A percentile compares a stretch with the other conserved stretches of the same genome.
Evolutionary conservation across 2,329 filamentous ascomycete species (phyloP).

Genomic region (Apiospora rasikravindrae): DNA sequence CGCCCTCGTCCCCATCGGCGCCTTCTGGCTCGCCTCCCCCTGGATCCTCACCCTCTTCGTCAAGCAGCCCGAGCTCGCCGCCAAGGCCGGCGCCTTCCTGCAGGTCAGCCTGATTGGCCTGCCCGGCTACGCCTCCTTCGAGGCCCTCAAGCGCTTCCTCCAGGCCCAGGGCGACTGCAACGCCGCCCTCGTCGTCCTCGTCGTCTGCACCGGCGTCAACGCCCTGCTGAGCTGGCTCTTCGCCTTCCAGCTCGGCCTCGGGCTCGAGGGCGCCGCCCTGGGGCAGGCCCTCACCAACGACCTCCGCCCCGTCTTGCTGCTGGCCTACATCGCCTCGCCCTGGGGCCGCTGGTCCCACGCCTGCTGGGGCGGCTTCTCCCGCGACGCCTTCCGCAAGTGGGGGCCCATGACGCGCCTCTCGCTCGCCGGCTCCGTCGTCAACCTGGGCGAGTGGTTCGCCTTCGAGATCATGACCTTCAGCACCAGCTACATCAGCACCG

Average conservation of each 20-base stretch:
- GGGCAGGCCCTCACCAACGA: slow-evolving; percentile 55
- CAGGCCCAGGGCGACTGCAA: slow-evolving; percentile 61
- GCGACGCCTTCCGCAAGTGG: slow-evolving; percentile 44
- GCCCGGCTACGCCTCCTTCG: slow-evolving; percentile 59
- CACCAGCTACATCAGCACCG: slow-evolving; percentile 50
- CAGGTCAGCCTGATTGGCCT: slow-evolving; percentile 53
- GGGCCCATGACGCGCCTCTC: slow-evolving; percentile 46
- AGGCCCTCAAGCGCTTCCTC: slow-evolving; percentile 58
- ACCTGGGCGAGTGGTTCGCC: slow-evolving; percentile 49
- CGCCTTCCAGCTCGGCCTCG: slow-evolving; percentile 47
- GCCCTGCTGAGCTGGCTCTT: slow-evolving; percentile 55
- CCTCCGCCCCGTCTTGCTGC: slow-evolving; percentile 52
- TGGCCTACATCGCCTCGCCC: slow-evolving; percentile 48
- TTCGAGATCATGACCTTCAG: slow-evolving; percentile 51
- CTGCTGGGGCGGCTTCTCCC: slow-evolving; percentile 52
- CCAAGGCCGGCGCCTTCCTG: slow-evolving; percentile 55
- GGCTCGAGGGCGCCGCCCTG: slow-evolving; percentile 56
- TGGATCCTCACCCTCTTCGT: slow-evolving; percentile 51
- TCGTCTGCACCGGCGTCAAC: slow-evolving; percentile 54
- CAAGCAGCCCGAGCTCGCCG: slow-evolving; percentile 51
- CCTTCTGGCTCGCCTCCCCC: slow-evolving; percentile 54
- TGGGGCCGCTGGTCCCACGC: slow-evolving; percentile 46
- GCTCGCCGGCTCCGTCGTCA: slow-evolving; percentile 45
- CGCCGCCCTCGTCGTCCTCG: slow-evolving; percentile 51
- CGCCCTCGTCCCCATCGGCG: slow-evolving; percentile 52